Percentiles rank a stretch among this genome's conserved stretches.
Evolutionary conservation across 129 eudicot species (phyloP).

Genomic region (Arctium minus): DNA sequence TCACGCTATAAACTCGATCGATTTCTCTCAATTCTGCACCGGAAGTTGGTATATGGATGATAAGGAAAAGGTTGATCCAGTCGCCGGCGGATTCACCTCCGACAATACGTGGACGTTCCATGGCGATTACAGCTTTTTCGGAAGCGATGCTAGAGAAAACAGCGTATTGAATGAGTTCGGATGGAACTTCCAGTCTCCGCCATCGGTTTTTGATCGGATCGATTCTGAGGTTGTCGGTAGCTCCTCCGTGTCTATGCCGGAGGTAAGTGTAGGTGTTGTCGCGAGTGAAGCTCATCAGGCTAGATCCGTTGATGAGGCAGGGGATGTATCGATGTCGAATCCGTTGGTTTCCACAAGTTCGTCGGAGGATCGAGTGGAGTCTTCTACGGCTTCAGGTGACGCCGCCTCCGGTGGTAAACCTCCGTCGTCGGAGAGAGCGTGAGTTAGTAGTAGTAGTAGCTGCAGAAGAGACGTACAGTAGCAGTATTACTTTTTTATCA

Average conservation of each 20-base stretch:
- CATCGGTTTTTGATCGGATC: constrained; percentile 39
- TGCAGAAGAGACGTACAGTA: not conserved
- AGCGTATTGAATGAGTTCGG: constrained; percentile 56
- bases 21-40: not conserved
- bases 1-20: constrained; percentile 5
- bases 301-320: constrained; percentile 28
- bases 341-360: constrained; percentile 54
- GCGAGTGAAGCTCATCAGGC: constrained; percentile 21
- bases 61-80: constrained; percentile 29
- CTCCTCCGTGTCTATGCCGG: constrained; percentile 23
- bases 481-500: constrained; percentile 6
- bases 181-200: constrained; percentile 41
- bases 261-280: constrained; percentile 4
- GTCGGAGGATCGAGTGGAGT: constrained; percentile 59
- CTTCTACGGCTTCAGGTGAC: constrained; percentile 43
- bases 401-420: constrained; percentile 28
- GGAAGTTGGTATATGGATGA: constrained; percentile 38
- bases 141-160: constrained; percentile 33
- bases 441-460: constrained; percentile 40
- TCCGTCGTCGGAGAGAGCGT: constrained; percentile 49
- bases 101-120: constrained; percentile 27
- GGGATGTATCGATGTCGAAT: constrained; percentile 24
- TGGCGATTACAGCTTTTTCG: constrained; percentile 30
- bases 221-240: constrained; percentile 17
- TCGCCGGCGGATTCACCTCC: constrained; percentile 30